Evolutionary conservation across 2,329 filamentous ascomycete genomes (phyloP).

Genomic region (Cladosporium sp.): DNA sequence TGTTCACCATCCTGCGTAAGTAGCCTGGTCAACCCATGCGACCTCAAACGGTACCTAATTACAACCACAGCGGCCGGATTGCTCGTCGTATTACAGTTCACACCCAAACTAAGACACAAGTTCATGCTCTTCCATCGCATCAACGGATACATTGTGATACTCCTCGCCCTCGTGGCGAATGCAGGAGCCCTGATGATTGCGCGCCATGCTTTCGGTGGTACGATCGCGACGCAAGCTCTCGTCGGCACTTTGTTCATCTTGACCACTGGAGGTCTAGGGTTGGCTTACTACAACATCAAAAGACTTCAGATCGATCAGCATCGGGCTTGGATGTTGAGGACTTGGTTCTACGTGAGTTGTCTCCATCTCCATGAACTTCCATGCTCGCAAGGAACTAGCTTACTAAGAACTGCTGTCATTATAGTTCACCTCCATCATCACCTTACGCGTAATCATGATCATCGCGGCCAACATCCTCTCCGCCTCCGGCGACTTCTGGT

Average conservation of each 20-base stretch:
- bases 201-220: slow-evolving; percentile 51
- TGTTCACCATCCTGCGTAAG: slow-evolving; percentile 33
- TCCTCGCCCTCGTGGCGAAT: slow-evolving; percentile 45
- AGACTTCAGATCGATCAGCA: slow-evolving; percentile 59
- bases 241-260: slow-evolving; percentile 43
- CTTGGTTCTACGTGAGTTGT: slow-evolving; percentile 19
- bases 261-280: slow-evolving; percentile 39
- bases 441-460: slow-evolving; percentile 46
- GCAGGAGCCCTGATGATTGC: slow-evolving; percentile 52
- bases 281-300: slow-evolving; percentile 56
- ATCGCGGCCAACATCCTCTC: slow-evolving; percentile 37
- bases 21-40: not conserved
- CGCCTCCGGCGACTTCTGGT: slow-evolving; percentile 31
- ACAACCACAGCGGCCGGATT: slow-evolving; percentile 29
- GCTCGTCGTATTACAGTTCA: slow-evolving; percentile 40
- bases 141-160: slow-evolving; percentile 52
- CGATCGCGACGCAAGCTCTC: slow-evolving; percentile 44
- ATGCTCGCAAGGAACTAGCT: not conserved
- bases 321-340: slow-evolving; percentile 59
- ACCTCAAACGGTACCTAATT: not conserved
- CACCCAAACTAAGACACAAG: slow-evolving; percentile 43
- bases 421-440: slow-evolving; percentile 47
- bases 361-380: not conserved
- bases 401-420: not conserved
- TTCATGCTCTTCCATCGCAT: slow-evolving; percentile 54